Conservation (phyloP, 768 basidiomycete genomes). For the Rhodotorula paludigena region DNA sequence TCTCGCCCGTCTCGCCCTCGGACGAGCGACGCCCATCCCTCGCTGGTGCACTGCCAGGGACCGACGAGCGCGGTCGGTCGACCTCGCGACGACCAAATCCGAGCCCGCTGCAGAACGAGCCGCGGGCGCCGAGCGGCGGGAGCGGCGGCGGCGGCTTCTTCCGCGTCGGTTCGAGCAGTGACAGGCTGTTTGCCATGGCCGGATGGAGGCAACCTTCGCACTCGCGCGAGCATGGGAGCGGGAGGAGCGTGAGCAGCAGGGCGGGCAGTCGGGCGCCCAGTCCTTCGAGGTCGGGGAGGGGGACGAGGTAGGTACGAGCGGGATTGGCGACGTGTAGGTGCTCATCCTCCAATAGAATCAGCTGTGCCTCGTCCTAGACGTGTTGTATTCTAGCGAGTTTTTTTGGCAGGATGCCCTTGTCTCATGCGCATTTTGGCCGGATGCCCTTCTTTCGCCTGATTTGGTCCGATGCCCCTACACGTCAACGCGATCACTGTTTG, state of each 20-base stretch:
- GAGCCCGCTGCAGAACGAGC: no score
- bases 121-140: neutral
- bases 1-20: constrained; percentile 4
- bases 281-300: neutral
- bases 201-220: constrained; percentile 13
- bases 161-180: constrained; percentile 4
- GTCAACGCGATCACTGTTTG: no score
- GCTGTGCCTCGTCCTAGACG: neutral
- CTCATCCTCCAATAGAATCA: neutral
- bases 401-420: no score
- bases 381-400: no score
- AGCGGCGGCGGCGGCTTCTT: constrained; percentile 14
- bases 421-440: no score
- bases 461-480: no score
- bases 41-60: no score
- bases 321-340: no score
- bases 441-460: no score
- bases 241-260: neutral
- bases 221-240: neutral
- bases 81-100: neutral
- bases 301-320: neutral
- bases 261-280: constrained; percentile 3
- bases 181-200: constrained; percentile 20
- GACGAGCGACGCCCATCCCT: constrained; percentile 4
- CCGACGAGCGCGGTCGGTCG: constrained; percentile 7